These are phyloP conservation scores for Leucogyrophana mollusca DNA, from an alignment of 768 basidiomycete genomes.

Conservation along the genomic window DNA sequence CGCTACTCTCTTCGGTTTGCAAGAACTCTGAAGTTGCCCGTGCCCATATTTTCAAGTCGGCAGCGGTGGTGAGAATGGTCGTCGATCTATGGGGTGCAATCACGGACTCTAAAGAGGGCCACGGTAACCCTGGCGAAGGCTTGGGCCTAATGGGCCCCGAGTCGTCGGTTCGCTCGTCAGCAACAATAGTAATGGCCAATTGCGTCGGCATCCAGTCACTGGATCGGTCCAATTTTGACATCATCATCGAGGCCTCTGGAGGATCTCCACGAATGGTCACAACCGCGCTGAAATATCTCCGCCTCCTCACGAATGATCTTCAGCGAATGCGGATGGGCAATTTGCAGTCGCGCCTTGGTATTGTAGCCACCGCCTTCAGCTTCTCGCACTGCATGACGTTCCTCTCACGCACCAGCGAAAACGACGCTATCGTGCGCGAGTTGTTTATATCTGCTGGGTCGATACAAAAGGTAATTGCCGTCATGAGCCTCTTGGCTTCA, in stretches of 20 bases:
- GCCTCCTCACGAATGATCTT: constrained; percentile 4
- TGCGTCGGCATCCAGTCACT: constrained; percentile 1
- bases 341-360: background rate
- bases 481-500: background rate
- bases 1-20: constrained; percentile 3
- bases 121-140: background rate
- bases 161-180: constrained; percentile 2
- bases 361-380: constrained; percentile 2
- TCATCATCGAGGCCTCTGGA: constrained; percentile 1
- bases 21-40: background rate
- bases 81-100: constrained; percentile 3
- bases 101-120: background rate
- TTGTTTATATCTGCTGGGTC: constrained; percentile 1
- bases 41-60: background rate
- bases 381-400: constrained; percentile 5
- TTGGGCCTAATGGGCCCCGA: background rate
- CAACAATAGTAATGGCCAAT: constrained; percentile 3
- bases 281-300: constrained; percentile 5
- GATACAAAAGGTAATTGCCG: constrained; percentile 4
- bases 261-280: constrained; percentile 4
- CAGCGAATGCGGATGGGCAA: background rate
- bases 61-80: constrained; percentile 3
- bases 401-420: background rate
- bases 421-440: background rate
- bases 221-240: background rate